These are phyloP conservation scores for Vickermania ingenoplastis DNA, from an alignment of 208 protist species.

Conservation along the genomic window DNA sequence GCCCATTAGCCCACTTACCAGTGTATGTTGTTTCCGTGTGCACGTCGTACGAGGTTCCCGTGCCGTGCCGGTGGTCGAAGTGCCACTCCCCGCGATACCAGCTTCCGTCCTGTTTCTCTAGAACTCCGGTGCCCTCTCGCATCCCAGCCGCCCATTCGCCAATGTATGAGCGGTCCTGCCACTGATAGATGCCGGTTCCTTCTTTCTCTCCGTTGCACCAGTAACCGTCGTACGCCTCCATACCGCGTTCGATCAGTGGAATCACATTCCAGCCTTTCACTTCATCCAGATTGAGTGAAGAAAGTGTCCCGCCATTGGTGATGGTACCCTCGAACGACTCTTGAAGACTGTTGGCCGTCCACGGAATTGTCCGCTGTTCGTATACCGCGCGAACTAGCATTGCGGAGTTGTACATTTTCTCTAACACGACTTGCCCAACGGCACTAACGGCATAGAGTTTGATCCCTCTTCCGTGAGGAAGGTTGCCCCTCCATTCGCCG, in stretches of 20 bases:
- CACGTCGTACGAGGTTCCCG: slow-evolving; percentile 47
- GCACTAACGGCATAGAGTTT: slow-evolving; percentile 48
- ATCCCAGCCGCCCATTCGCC: slow-evolving; percentile 63
- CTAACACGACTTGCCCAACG: slow-evolving; percentile 8
- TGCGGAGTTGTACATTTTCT: slow-evolving; percentile 4
- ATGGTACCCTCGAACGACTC: slow-evolving; percentile 6
- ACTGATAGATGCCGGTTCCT: slow-evolving; percentile 74
- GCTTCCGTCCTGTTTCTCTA: slow-evolving; percentile 42
- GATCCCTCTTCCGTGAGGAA: slow-evolving; percentile 53
- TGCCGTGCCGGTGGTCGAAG: slow-evolving; percentile 53
- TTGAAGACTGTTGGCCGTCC: slow-evolving; percentile 35
- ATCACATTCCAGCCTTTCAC: slow-evolving; percentile 8
- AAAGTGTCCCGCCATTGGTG: neutral
- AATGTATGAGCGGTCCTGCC: slow-evolving; percentile 62
- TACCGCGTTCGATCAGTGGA: slow-evolving; percentile 8
- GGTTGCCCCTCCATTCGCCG: slow-evolving; percentile 53
- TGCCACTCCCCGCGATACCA: slow-evolving; percentile 80
- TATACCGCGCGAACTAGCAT: slow-evolving; percentile 25
- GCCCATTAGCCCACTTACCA: slow-evolving; percentile 38
- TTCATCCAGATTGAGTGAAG: neutral
- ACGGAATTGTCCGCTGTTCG: slow-evolving; percentile 37
- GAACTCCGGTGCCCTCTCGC: slow-evolving; percentile 65
- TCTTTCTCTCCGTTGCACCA: slow-evolving; percentile 69
- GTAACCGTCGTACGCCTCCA: slow-evolving; percentile 86
- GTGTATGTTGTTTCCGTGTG: slow-evolving; percentile 30